These are phyloP conservation scores for Piromyces sp. DNA, from an alignment of 192 early-diverging fungal genomes.

Conservation along the genomic window DNA sequence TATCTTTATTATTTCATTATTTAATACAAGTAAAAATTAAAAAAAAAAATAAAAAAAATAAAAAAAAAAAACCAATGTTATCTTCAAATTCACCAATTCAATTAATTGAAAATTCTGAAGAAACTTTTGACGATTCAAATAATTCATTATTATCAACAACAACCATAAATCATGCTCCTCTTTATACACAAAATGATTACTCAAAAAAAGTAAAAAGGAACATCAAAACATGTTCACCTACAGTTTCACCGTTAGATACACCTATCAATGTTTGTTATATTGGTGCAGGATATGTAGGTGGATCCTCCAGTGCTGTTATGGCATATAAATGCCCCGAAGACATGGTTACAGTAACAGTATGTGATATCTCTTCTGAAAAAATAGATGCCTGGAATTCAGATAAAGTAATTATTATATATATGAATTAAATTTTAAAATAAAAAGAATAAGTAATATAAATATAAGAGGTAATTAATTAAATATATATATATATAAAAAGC, in stretches of 20 bases:
- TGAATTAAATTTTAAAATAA: not conserved
- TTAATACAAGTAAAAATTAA: too few relatives aligned
- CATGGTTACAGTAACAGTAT: conserved; percentile 50
- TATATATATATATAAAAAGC: too few relatives aligned
- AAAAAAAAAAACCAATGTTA: too few relatives aligned
- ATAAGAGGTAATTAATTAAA: too few relatives aligned
- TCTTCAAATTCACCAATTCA: too few relatives aligned
- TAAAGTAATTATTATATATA: not conserved
- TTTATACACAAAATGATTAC: not conserved
- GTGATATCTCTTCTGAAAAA: conserved; percentile 58
- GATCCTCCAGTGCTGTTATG: not conserved
- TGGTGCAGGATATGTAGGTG: not conserved
- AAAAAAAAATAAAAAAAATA: too few relatives aligned
- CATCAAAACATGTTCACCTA: not conserved
- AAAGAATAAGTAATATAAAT: too few relatives aligned
- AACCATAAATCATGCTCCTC: too few relatives aligned
- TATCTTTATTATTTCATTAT: too few relatives aligned
- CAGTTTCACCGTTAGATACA: not conserved
- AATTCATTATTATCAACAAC: too few relatives aligned
- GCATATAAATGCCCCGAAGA: not conserved
- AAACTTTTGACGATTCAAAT: too few relatives aligned
- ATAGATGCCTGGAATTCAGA: conserved; percentile 84
- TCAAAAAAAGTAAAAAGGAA: not conserved
- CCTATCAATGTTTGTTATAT: not conserved
- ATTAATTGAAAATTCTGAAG: too few relatives aligned